Base-by-base conservation (phyloP, 1,284 basidiomycete genomes). In the Melanopsichium pennsylvanicum region DNA sequence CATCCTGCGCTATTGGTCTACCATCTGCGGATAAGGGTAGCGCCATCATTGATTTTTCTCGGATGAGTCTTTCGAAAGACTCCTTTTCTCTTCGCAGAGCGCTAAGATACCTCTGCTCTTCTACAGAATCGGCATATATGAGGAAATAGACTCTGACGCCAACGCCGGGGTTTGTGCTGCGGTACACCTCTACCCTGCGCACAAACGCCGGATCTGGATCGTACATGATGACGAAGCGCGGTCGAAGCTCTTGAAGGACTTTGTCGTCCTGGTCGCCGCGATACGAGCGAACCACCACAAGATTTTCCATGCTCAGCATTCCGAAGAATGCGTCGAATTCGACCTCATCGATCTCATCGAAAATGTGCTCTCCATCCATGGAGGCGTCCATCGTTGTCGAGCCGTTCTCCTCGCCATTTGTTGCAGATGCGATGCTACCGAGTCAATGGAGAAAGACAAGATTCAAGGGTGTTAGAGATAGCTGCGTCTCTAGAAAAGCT, bases 121-220 rank as follows among this genome's bases (percentile, higher is more conserved):
- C 96, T 64, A 91, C 91, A 39, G 92, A 95, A 72, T 92, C 88
- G 43, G 88, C 87, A 82, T 97, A 97, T 16, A 93, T 85, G 88
- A 97, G 89, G 80, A 97, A 94, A 81, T 98, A 99, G 4, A 97
- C 90, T n/a, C 93, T 86, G 1, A 97, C 87, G 0, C 86, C 0
- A 89, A 90, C 1, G 90, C 89, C 88, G 86, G 67, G 88, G 89
- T 75, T 90, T 87, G 81, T 94, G 93, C 5, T 92, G 88, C 92
- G 93, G 70, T 23, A 77, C 16, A 93, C 92, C 86, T 99, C 95
- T 32, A 99, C 85, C 0, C 95, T 86, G 22, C 96, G 85, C 32
- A 97, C 87, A 73, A 97, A 98, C 44, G 94, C 89, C 70, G 93
- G 88, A 76, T 89, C 92, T 0, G 95, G 93, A 75, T 99, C 96